phyloP scores from a whole-genome alignment of 2,329 filamentous ascomycete species.

The Cercospora beticola region DNA sequence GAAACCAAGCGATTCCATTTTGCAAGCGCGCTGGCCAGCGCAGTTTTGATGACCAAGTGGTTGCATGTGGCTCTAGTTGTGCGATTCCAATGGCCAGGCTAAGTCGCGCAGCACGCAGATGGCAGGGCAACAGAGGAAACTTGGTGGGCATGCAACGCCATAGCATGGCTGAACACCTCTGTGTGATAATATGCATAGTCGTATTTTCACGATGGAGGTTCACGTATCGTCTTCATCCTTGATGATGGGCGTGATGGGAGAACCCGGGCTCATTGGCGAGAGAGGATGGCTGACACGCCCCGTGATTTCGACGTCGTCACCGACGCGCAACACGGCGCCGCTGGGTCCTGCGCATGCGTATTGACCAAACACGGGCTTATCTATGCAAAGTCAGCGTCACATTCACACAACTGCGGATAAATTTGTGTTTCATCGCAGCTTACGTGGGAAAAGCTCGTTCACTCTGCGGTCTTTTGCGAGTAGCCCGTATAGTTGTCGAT shows the following conservation, averaged over 20 bases:
- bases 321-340: slow-evolving; percentile 36
- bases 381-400: slow-evolving; percentile 20
- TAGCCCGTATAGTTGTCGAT: slow-evolving; percentile 36
- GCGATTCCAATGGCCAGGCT: not conserved
- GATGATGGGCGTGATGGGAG: slow-evolving; percentile 19
- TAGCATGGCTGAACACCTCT: not conserved
- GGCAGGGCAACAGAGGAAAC: not conserved
- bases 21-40: not conserved
- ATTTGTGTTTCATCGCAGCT: slow-evolving; percentile 2
- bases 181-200: not conserved
- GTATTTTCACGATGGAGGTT: not conserved
- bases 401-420: too few relatives aligned
- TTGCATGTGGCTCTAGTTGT: not conserved
- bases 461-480: slow-evolving; percentile 37
- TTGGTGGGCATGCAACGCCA: not conserved
- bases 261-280: slow-evolving; percentile 46
- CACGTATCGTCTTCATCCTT: slow-evolving; percentile 11
- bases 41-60: not conserved
- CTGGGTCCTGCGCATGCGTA: slow-evolving; percentile 39
- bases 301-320: slow-evolving; percentile 36
- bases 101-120: not conserved
- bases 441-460: slow-evolving; percentile 37
- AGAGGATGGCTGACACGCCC: slow-evolving; percentile 25
- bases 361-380: slow-evolving; percentile 39
- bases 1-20: not conserved